Evolutionary conservation across 257 asterid species (phyloP), one percentile per base, ranked within the genome.

Genomic region (Leptodermis oblonga): DNA sequence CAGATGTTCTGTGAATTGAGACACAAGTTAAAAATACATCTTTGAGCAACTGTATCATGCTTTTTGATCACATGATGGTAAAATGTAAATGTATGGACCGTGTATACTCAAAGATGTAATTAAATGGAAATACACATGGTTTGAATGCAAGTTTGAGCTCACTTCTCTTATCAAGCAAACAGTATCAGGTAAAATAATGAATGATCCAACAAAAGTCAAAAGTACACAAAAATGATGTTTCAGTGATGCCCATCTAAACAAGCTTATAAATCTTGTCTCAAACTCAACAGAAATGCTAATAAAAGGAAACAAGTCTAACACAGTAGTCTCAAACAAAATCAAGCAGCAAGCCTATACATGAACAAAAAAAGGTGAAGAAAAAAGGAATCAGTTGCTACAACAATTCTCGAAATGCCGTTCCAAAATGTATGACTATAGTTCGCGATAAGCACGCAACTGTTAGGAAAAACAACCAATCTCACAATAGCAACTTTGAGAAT

Each of bases 1-100:
- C 73, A 53, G 72, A 70, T 45, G 77, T 70, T 74, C 94, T 84
- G 82, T 61, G 75, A 73, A 26, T 28, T 71, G 72, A 79, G 55
- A 73, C 64, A 69, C 17, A 20, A 52, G 65, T 60, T 54, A 49
- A 59, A 63, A 71, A 34, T 10, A 42, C 14, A 65, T 20, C 55
- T 30, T 49, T 33, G 15, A 68, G 52, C 45, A 63, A 42, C 71
- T 62, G 63, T 20, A 25, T 31, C 25, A 67, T 7, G 9, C 5
- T 7, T 42, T 26, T 4, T 18, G 33, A 34, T 34, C 28, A 17
- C 28, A 33, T 61, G 41, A 22, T 13, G 1, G 63, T 22, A 36
- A 7, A 22, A 26, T 15, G 39, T 52, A 37, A 52, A 3, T 12
- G 46, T 25, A 13, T 34, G 62, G 36, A 36, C 17, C 28, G 23